Conservation (phyloP, 2,329 filamentous ascomycete genomes). For the Epichloe uncinata region DNA sequence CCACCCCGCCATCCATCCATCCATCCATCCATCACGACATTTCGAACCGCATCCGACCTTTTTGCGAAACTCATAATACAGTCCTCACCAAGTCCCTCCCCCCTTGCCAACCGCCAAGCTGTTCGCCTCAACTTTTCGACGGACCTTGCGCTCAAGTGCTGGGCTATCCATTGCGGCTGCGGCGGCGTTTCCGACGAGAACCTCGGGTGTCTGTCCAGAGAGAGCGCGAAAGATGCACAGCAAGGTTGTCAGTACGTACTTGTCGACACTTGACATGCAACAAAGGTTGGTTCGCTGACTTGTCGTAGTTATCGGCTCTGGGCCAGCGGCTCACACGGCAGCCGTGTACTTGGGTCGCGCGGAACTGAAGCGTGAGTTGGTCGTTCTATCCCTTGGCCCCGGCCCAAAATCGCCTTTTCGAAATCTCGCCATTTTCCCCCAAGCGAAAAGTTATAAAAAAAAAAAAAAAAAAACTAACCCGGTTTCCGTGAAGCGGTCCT, state of each 20-base stretch:
- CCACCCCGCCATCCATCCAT: not conserved
- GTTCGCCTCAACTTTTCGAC: constrained; percentile 75
- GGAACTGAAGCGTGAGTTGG: constrained; percentile 63
- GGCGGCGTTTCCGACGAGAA: constrained; percentile 41
- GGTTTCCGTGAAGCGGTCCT: constrained; percentile 48
- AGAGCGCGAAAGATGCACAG: constrained; percentile 62
- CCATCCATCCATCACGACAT: not conserved
- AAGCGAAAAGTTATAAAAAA: not conserved
- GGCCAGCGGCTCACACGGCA: constrained; percentile 93
- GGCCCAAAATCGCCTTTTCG: not conserved
- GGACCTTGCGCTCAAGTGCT: constrained; percentile 62
- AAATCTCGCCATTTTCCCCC: not conserved
- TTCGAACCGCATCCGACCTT: not conserved
- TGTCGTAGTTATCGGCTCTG: constrained; percentile 65
- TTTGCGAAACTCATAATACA: too few relatives aligned
- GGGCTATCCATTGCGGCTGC: constrained; percentile 61
- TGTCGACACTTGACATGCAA: constrained; percentile 1
- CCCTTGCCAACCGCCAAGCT: constrained; percentile 52
- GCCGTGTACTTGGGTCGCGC: constrained; percentile 93
- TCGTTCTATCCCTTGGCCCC: not conserved
- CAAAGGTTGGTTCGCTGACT: not conserved
- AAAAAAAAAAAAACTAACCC: not conserved
- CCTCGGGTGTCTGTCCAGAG: not conserved
- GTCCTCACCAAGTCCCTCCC: too few relatives aligned
- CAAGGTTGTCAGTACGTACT: constrained; percentile 71